Conservation (phyloP, 352 stramenopile species). For the Phytopythium helicoides region DNA sequence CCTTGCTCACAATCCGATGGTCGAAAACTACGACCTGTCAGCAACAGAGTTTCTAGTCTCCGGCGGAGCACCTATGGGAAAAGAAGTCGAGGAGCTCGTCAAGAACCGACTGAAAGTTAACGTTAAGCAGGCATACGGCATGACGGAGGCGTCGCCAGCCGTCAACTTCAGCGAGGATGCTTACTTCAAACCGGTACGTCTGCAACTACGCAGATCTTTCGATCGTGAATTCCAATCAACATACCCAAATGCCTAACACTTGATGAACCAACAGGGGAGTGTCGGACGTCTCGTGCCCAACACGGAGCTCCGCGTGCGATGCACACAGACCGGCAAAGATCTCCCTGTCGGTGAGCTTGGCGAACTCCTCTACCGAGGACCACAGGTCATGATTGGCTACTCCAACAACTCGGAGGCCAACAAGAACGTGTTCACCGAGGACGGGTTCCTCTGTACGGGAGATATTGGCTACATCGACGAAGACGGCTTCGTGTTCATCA, state of each 20-base stretch:
- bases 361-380: conserved; percentile 87
- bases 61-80: conserved; percentile 86
- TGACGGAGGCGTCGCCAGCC: conserved; percentile 51
- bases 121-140: conserved; percentile 58
- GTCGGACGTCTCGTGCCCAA: conserved; percentile 62
- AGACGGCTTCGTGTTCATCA: too few species aligned
- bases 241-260: too few species aligned
- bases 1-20: conserved; percentile 89
- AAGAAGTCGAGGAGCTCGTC: conserved; percentile 74
- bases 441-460: too few species aligned
- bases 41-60: conserved; percentile 74
- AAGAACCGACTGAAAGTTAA: conserved; percentile 55
- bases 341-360: conserved; percentile 39
- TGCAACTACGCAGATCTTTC: not conserved
- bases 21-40: too few species aligned
- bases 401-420: conserved; percentile 87
- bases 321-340: too few species aligned
- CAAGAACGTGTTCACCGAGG: conserved; percentile 62
- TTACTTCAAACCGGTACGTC: conserved; percentile 25
- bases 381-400: conserved; percentile 94
- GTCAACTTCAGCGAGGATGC: conserved; percentile 32
- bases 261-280: conserved; percentile 31
- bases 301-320: too few species aligned
- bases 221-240: too few species aligned
- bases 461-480: too few species aligned